Evolutionary conservation across 2,329 filamentous ascomycete genomes (phyloP), one percentile per base, ranked within the genome.

Genomic region (Didymella arachidicola): DNA sequence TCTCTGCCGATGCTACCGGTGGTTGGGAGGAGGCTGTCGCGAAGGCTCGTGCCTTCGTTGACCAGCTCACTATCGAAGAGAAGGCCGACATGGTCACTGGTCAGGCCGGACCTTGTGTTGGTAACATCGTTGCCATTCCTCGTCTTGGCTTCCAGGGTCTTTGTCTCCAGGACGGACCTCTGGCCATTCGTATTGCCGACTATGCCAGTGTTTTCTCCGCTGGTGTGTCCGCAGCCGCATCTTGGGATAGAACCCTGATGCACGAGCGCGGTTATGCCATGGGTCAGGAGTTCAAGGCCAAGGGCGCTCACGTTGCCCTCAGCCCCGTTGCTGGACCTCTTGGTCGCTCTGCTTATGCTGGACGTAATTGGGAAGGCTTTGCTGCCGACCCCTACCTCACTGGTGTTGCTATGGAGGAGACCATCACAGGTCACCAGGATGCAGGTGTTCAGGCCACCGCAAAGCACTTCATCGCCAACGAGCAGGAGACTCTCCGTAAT

Each of bases 401-500:
- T 30, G 81, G 79, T 45, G 68, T 80, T 32, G 70, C 75, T 1
- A 77, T 78, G 67, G 71, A 72, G 16, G 60, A 75, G 47, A 79
- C 78, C 1, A 78, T 81, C 53, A 65, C 63, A 49, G 76, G 78
- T 19, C 70, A 78, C 45, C 77, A 80, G 48, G 74, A 74, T 51
- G 74, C 71, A 18, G 79, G 79, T 45, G 80, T 82, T 11, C 73
- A 80, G 49, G 73, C 77, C 32, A 76, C 72, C 36, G 74, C 76
- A 18, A 79, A 87, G 72, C 86, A 89, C 64, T 83, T 81, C 57
- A 83, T 88, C 41, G 83, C 77, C 16, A 87, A 89, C 54, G 87
- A 89, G 67, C 87, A 89, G 71, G 86, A 88, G 59, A 84, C 65
- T 50, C 72, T 72, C 64, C 75, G 68, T 39, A 72, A 76, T 65